These are phyloP conservation scores for Colletotrichum australisinense DNA, from an alignment of 2,329 filamentous ascomycete genomes.

Conservation along the genomic window DNA sequence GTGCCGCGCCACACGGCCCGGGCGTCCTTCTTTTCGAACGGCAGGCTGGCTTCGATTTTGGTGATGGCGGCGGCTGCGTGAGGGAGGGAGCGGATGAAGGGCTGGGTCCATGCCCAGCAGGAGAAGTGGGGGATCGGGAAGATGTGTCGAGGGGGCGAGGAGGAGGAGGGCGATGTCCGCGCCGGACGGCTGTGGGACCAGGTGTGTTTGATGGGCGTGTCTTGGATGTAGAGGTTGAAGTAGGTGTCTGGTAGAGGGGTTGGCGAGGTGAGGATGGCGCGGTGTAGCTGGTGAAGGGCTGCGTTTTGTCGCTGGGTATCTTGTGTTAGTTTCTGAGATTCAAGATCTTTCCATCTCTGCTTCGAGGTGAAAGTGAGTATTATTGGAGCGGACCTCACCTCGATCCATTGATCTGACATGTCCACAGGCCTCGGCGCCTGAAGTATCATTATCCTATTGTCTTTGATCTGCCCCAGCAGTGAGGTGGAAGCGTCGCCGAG, in stretches of 20 bases:
- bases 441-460: conserved; percentile 55
- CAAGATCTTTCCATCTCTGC: neutral
- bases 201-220: conserved; percentile 56
- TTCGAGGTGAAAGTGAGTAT: no score
- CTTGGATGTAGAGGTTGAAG: conserved; percentile 64
- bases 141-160: conserved; percentile 46
- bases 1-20: conserved; percentile 65
- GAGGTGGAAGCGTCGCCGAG: conserved; percentile 43
- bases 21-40: conserved; percentile 48
- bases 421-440: conserved; percentile 52
- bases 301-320: conserved; percentile 56
- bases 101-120: conserved; percentile 65
- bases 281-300: conserved; percentile 65
- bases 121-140: conserved; percentile 68
- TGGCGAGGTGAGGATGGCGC: conserved; percentile 62
- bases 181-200: conserved; percentile 61
- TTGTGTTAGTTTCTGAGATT: conserved; percentile 9
- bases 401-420: conserved; percentile 57
- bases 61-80: conserved; percentile 52
- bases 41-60: conserved; percentile 46
- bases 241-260: conserved; percentile 60
- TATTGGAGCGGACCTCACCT: no score
- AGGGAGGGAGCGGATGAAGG: conserved; percentile 58
- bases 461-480: conserved; percentile 48
- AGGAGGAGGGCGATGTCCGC: conserved; percentile 52